Base-by-base conservation (phyloP, 805 yeast genomes). In the Metschnikowia arizonensis region DNA sequence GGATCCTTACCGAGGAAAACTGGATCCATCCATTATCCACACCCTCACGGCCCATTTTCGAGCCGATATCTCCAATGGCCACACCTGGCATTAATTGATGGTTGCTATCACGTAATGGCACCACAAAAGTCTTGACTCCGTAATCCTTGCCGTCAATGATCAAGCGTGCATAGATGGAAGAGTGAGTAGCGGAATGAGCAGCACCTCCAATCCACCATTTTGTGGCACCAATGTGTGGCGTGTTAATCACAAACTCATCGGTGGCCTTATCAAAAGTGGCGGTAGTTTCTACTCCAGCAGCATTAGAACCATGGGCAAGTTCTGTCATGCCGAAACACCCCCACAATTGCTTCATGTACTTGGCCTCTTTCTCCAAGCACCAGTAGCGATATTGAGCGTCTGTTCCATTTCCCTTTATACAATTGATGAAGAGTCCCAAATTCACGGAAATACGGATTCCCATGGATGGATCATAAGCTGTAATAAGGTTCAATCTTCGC, bases 181-280 rank as follows among this genome's bases (percentile, higher is more conserved):
- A 56, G 53, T 72, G 76, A 17, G 76, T 71, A 24, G 76, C 65
- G 9, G 75, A 69, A 50, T 72, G 76, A 28, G 76, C 76, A 46
- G 76, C 76, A 47, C 76, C 76, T 32, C 76, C 76, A 48, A 72
- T 72, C 76, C 76, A 72, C 76, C 76, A 72, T 56, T 72, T 72
- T 50, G 76, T 72, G 37, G 76, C 76, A 48, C 76, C 75, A 49
- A 72, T 64, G 52, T 71, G 75, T 5, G 76, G 76, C 25, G 76
- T 72, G 59, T 68, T 68, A 50, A 72, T 65, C 45, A 71, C 54
- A 49, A 72, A 72, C 55, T 70, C 71, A 53, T 71, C 76, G 19
- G 60, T 62, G 44, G 60, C 62, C 39, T 56, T 58, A 50, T 72
- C 76, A 42, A 67, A 70, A 35, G 73, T 56, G 32, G 65, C 65